A percentile compares a stretch with the other conserved stretches of the same genome.
Evolutionary conservation across 768 basidiomycete genomes (phyloP).

Genomic region (Russula abietina): DNA sequence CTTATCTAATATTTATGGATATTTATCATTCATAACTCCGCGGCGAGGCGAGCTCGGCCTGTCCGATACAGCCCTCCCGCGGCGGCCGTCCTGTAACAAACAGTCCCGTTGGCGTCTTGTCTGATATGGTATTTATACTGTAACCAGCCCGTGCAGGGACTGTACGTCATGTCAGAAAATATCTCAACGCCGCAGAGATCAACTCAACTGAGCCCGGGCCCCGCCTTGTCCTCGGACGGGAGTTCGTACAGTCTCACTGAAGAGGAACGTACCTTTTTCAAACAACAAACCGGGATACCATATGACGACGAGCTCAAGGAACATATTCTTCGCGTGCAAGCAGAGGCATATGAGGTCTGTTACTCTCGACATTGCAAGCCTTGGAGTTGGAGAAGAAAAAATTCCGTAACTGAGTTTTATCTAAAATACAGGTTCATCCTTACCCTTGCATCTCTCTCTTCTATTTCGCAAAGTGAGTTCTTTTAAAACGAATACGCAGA

Average conservation of each 20-base stretch:
- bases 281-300: conserved; percentile 29
- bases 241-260: conserved; percentile 8
- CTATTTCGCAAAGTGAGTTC: conserved; percentile 2
- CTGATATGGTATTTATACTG: no score
- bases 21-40: no score
- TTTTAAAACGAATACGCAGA: neutral
- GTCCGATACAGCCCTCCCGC: no score
- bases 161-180: no score
- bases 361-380: neutral
- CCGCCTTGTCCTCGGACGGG: neutral
- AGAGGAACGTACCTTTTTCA: conserved; percentile 27
- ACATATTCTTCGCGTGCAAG: conserved; percentile 31
- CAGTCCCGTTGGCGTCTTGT: no score
- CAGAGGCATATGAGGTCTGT: conserved; percentile 31
- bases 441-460: conserved; percentile 16
- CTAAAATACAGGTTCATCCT: neutral
- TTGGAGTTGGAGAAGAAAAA: neutral
- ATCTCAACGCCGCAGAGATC: neutral
- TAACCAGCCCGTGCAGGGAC: no score
- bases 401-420: neutral
- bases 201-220: neutral
- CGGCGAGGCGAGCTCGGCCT: no score
- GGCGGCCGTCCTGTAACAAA: no score
- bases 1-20: no score
- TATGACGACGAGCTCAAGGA: conserved; percentile 31